phyloP scores from a whole-genome alignment of 2,329 filamentous ascomycete species.

The Colletotrichum cereale region DNA sequence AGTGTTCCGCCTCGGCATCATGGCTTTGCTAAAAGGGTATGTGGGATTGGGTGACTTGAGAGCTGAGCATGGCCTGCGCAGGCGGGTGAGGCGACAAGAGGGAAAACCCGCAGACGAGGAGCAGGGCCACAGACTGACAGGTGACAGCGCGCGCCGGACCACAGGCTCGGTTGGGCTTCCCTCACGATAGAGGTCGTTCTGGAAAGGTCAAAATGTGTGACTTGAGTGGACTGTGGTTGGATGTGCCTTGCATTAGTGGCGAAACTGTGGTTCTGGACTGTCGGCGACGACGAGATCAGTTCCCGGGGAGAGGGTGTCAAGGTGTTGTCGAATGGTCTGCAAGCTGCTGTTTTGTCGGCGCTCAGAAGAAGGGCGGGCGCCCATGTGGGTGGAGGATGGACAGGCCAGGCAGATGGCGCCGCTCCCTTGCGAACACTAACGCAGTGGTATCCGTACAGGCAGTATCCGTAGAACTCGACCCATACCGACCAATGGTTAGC shows the following conservation, averaged over 20 bases:
- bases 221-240: conserved; percentile 30
- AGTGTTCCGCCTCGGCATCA: conserved; percentile 7
- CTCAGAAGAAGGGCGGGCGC: background rate
- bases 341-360: background rate
- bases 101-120: background rate
- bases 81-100: conserved; percentile 31
- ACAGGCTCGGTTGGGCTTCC: background rate
- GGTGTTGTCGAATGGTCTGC: background rate
- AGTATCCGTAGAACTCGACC: background rate
- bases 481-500: conserved; percentile 6
- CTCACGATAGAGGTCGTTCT: conserved; percentile 3
- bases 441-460: too few species aligned
- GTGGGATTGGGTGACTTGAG: conserved; percentile 16
- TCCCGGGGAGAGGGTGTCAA: conserved; percentile 1
- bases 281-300: conserved; percentile 31
- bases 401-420: conserved; percentile 22
- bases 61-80: conserved; percentile 1
- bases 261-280: conserved; percentile 23
- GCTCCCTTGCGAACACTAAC: background rate
- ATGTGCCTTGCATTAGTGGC: conserved; percentile 40
- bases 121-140: background rate
- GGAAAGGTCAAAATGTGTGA: conserved; percentile 18
- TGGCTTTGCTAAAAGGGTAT: background rate
- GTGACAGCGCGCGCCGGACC: conserved; percentile 1
- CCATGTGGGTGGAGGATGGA: background rate